phyloP scores from a whole-genome alignment of 805 yeast genomes.

The Cyberlindnera americana region DNA sequence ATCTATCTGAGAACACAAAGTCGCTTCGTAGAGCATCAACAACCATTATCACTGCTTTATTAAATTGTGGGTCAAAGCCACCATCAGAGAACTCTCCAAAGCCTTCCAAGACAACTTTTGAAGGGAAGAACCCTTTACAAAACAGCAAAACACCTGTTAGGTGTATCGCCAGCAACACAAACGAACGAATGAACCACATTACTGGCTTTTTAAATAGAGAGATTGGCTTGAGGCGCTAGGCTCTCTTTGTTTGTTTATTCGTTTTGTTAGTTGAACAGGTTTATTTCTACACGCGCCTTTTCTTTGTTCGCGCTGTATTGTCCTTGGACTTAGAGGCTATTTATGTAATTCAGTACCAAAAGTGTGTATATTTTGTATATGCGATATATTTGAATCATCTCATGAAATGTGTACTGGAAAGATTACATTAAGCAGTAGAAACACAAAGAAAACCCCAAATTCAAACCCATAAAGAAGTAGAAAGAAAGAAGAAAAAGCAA shows the following conservation, averaged over 20 bases:
- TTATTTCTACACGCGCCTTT: too few species aligned
- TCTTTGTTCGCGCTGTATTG: too few species aligned
- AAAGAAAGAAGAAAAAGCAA: too few species aligned
- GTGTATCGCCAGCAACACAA: conserved; percentile 31
- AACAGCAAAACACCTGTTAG: conserved; percentile 57
- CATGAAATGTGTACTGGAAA: neutral
- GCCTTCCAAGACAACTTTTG: conserved; percentile 75
- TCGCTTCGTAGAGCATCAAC: conserved; percentile 93
- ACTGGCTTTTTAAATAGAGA: neutral
- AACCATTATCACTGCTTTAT: conserved; percentile 73
- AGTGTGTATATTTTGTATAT: neutral
- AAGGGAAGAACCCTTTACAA: conserved; percentile 85
- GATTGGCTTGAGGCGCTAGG: too few species aligned
- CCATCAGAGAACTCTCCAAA: conserved; percentile 33
- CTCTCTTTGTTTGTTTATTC: too few species aligned
- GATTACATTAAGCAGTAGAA: neutral
- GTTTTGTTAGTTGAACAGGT: too few species aligned
- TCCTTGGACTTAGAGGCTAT: too few species aligned
- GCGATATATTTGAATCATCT: neutral
- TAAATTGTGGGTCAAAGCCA: conserved; percentile 47
- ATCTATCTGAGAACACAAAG: conserved; percentile 64
- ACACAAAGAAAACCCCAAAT: conserved; percentile 5
- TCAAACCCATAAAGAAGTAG: too few species aligned
- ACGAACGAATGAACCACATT: conserved; percentile 6
- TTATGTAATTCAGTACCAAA: conserved; percentile 1